phyloP scores from a whole-genome alignment of 306 rosid species.

The Benincasa hispida region DNA sequence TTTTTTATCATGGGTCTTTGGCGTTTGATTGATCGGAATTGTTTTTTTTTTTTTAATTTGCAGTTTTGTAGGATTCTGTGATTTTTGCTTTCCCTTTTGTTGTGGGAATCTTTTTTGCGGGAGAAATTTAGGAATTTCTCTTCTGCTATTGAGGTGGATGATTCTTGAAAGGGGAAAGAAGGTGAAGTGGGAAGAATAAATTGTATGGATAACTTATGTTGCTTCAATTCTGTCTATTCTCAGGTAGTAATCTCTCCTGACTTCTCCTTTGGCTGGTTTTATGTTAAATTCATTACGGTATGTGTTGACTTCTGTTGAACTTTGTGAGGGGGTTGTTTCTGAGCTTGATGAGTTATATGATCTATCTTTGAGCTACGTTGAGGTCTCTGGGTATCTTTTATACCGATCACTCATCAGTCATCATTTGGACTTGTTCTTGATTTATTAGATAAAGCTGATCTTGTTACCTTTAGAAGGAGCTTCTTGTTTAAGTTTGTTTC shows the following conservation, averaged over 20 bases:
- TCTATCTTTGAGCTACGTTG: neutral
- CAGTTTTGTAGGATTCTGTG: slow-evolving; percentile 6
- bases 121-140: slow-evolving; percentile 9
- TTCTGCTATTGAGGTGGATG: slow-evolving; percentile 35
- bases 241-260: slow-evolving; percentile 38
- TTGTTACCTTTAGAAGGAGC: neutral
- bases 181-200: slow-evolving; percentile 36
- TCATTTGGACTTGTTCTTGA: neutral
- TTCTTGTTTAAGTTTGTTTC: neutral
- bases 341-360: neutral
- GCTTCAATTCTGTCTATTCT: slow-evolving; percentile 50
- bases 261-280: neutral
- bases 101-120: neutral
- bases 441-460: neutral
- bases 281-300: neutral
- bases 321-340: neutral
- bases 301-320: neutral
- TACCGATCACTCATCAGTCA: neutral
- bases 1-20: slow-evolving; percentile 2
- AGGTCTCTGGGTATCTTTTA: neutral
- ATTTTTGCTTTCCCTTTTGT: slow-evolving; percentile 4
- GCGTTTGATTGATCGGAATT: slow-evolving; percentile 24
- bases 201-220: slow-evolving; percentile 64
- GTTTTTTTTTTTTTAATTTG: slow-evolving; percentile 12
- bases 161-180: slow-evolving; percentile 26